These are phyloP conservation scores for Sugiyamaella floridensis DNA, from an alignment of 805 yeast species.

Conservation along the genomic window DNA sequence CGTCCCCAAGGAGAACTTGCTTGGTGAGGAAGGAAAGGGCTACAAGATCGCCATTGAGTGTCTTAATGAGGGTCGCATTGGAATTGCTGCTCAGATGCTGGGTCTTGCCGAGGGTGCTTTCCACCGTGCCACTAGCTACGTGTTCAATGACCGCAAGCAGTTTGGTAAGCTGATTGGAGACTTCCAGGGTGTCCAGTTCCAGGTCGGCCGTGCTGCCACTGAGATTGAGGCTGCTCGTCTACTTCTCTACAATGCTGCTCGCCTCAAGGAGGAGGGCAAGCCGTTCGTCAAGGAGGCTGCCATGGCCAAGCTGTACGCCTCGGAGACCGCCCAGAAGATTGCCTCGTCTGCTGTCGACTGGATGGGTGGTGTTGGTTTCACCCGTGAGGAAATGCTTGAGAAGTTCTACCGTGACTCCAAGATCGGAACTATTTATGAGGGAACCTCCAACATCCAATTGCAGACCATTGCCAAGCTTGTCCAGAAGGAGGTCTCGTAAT, in stretches of 20 bases:
- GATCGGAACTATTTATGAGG: conserved; percentile 41
- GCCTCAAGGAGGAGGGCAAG: conserved; percentile 38
- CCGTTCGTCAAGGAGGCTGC: conserved; percentile 39
- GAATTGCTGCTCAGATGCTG: conserved; percentile 41
- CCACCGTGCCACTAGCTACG: conserved; percentile 34
- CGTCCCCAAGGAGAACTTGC: conserved; percentile 36
- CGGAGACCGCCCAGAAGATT: conserved; percentile 36
- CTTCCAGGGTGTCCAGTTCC: conserved; percentile 43
- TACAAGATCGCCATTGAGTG: conserved; percentile 40
- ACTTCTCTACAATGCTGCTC: conserved; percentile 38
- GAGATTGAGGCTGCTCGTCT: conserved; percentile 40
- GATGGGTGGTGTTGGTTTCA: conserved; percentile 44
- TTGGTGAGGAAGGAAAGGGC: conserved; percentile 40
- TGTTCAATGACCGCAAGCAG: conserved; percentile 36
- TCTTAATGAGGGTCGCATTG: conserved; percentile 40
- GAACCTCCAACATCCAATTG: conserved; percentile 39
- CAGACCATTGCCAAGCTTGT: conserved; percentile 38
- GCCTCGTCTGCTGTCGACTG: conserved; percentile 39
- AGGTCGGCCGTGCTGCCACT: conserved; percentile 38
- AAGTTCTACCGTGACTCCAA: conserved; percentile 40
- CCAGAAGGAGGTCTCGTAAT: conserved; percentile 25
- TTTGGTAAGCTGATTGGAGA: conserved; percentile 38
- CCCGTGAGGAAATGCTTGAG: conserved; percentile 37
- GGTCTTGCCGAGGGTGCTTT: conserved; percentile 42
- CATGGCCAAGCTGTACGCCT: conserved; percentile 39